These are phyloP conservation scores for Wakefieldia striispora DNA, from an alignment of 768 basidiomycete species.

Conservation along the genomic window DNA sequence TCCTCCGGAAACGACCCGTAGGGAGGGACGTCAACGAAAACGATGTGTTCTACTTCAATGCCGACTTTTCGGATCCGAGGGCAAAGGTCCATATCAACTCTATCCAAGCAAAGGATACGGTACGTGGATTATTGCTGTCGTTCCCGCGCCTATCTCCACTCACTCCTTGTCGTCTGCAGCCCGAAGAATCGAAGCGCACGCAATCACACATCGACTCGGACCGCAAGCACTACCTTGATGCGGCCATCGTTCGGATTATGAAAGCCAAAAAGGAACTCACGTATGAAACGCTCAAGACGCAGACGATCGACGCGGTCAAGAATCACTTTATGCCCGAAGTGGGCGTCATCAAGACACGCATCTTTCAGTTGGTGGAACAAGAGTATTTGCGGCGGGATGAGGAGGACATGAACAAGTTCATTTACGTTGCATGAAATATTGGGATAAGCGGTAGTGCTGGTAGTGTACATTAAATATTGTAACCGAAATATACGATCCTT, in stretches of 20 bases:
- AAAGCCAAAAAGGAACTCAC: conserved; percentile 85
- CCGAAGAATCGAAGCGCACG: conserved; percentile 82
- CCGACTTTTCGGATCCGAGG: conserved; percentile 74
- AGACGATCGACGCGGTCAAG: conserved; percentile 84
- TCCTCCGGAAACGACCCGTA: conserved; percentile 74
- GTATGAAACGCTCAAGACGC: conserved; percentile 75
- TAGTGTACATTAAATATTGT: not conserved
- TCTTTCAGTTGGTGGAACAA: conserved; percentile 78
- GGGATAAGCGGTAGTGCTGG: not conserved
- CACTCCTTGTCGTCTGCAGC: conserved; percentile 37
- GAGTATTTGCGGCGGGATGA: conserved; percentile 84
- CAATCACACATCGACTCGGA: conserved; percentile 85
- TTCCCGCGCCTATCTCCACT: not conserved
- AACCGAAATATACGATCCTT: too few species aligned
- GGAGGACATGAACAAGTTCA: conserved; percentile 65
- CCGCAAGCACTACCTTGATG: conserved; percentile 82
- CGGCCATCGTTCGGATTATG: conserved; percentile 96
- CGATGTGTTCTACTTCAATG: conserved; percentile 82
- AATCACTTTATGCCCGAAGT: conserved; percentile 86
- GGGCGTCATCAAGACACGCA: conserved; percentile 78
- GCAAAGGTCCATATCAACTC: conserved; percentile 90
- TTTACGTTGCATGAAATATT: conserved; percentile 67
- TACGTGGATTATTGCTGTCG: conserved; percentile 38
- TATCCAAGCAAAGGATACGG: conserved; percentile 91
- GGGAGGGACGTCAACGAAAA: conserved; percentile 74